Evolutionary conservation across 371 early-diverging fungal species (phyloP).

Genomic region (Lichtheimia corymbifera): DNA sequence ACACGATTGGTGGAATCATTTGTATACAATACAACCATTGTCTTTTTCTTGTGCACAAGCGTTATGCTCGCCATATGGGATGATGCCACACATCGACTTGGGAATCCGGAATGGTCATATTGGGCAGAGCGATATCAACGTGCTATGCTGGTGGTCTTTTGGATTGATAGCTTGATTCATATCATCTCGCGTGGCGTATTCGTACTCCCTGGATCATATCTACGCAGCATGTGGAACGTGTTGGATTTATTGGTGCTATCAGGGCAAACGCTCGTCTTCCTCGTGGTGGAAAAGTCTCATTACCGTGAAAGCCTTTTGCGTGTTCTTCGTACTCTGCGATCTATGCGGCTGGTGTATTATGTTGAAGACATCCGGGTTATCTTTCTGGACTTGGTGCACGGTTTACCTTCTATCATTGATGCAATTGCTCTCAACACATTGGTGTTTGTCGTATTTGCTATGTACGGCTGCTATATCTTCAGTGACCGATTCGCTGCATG

Average conservation of each 20-base stretch:
- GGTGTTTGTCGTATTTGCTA: constrained; percentile 55
- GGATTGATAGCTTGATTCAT: constrained; percentile 38
- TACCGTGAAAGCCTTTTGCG: constrained; percentile 13
- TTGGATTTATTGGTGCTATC: constrained; percentile 38
- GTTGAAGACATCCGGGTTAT: constrained; percentile 48
- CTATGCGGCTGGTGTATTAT: constrained; percentile 47
- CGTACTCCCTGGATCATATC: constrained; percentile 48
- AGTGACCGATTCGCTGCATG: constrained; percentile 44
- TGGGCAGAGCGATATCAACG: constrained; percentile 34
- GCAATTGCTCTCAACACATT: constrained; percentile 43
- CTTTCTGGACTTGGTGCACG: constrained; percentile 47
- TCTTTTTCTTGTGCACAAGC: constrained; percentile 37
- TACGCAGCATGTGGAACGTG: constrained; percentile 48
- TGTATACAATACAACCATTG: constrained; percentile 39
- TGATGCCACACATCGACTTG: constrained; percentile 26
- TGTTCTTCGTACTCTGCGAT: constrained; percentile 39
- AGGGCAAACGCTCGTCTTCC: constrained; percentile 20
- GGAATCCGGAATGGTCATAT: constrained; percentile 4
- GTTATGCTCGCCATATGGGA: constrained; percentile 40
- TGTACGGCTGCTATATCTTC: constrained; percentile 55
- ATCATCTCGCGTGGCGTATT: constrained; percentile 46
- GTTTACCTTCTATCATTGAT: constrained; percentile 51
- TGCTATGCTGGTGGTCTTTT: constrained; percentile 33
- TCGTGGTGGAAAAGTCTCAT: not conserved
- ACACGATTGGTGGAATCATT: not conserved